Evolutionary conservation across 1,139 yeast genomes (phyloP).

Genomic region (Starmera stellimalicola): DNA sequence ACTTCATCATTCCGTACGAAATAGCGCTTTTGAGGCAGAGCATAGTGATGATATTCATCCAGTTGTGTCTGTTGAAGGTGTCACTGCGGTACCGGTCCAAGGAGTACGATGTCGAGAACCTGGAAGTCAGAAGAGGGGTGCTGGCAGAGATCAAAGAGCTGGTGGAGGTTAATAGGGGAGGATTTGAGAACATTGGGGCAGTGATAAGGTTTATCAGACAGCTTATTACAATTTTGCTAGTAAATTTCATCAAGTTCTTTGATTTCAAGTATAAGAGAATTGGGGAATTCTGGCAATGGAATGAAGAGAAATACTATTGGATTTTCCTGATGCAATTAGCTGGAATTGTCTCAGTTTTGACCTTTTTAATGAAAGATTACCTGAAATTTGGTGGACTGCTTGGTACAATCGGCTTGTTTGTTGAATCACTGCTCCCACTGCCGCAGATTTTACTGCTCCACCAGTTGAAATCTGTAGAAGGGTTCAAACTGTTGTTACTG

Average conservation of each 20-base stretch:
- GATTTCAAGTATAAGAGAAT: slow-evolving; percentile 66
- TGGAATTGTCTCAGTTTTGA: slow-evolving; percentile 30
- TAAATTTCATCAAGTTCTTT: slow-evolving; percentile 42
- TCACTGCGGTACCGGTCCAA: slow-evolving; percentile 50
- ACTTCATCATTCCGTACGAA: slow-evolving; percentile 73
- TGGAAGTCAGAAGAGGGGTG: slow-evolving; percentile 20
- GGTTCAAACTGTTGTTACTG: slow-evolving; percentile 66
- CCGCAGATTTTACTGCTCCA: slow-evolving; percentile 77
- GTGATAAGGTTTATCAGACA: slow-evolving; percentile 14
- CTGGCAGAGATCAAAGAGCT: slow-evolving; percentile 8
- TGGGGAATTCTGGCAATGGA: slow-evolving; percentile 81
- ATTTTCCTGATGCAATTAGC: slow-evolving; percentile 46
- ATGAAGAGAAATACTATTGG: slow-evolving; percentile 55
- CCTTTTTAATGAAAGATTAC: slow-evolving; percentile 33
- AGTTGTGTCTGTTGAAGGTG: slow-evolving; percentile 49
- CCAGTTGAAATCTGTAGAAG: slow-evolving; percentile 61
- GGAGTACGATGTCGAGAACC: slow-evolving; percentile 24
- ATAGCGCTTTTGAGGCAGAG: slow-evolving; percentile 67
- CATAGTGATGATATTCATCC: slow-evolving; percentile 69
- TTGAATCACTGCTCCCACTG: slow-evolving; percentile 77
- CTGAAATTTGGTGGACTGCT: slow-evolving; percentile 43
- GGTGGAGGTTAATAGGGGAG: slow-evolving; percentile 1
- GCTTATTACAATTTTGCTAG: slow-evolving; percentile 20
- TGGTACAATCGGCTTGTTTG: slow-evolving; percentile 64
- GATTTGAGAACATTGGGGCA: slow-evolving; percentile 10